These are phyloP conservation scores for Penicillium sp. DNA, from an alignment of 2,329 filamentous ascomycete genomes.

Conservation along the genomic window DNA sequence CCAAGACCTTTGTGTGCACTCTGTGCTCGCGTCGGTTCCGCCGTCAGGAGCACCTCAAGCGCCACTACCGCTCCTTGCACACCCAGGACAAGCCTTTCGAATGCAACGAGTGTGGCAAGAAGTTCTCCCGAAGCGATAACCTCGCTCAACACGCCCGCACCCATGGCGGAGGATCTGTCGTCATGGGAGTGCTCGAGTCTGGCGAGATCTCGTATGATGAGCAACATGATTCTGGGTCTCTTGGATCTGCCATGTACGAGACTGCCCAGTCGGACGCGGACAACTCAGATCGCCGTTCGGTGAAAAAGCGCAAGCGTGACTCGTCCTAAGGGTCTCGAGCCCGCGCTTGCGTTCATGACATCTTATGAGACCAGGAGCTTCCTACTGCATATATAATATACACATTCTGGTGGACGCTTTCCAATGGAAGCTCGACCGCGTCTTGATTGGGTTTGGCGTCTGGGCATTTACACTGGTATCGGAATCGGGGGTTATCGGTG, in stretches of 20 bases:
- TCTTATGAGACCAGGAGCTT: conserved; percentile 39
- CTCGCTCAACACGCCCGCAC: conserved; percentile 92
- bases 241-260: conserved; percentile 76
- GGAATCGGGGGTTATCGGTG: conserved; percentile 7
- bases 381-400: conserved; percentile 31
- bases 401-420: conserved; percentile 22
- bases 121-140: conserved; percentile 97
- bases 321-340: conserved; percentile 46
- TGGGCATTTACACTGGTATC: conserved; percentile 28
- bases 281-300: conserved; percentile 47
- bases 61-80: conserved; percentile 96
- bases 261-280: conserved; percentile 62
- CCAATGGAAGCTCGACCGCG: conserved; percentile 23
- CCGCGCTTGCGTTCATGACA: conserved; percentile 26
- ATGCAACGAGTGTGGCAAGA: conserved; percentile 97
- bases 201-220: conserved; percentile 50
- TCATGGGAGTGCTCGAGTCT: conserved; percentile 80
- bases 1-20: conserved; percentile 96
- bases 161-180: conserved; percentile 80
- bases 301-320: conserved; percentile 74
- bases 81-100: conserved; percentile 98
- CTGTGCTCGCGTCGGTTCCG: conserved; percentile 96
- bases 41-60: conserved; percentile 96
- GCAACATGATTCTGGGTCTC: conserved; percentile 57
- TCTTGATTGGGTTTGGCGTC: conserved; percentile 34